Conservation (phyloP, 1,139 yeast genomes). For the Yamadazyma oceani region DNA sequence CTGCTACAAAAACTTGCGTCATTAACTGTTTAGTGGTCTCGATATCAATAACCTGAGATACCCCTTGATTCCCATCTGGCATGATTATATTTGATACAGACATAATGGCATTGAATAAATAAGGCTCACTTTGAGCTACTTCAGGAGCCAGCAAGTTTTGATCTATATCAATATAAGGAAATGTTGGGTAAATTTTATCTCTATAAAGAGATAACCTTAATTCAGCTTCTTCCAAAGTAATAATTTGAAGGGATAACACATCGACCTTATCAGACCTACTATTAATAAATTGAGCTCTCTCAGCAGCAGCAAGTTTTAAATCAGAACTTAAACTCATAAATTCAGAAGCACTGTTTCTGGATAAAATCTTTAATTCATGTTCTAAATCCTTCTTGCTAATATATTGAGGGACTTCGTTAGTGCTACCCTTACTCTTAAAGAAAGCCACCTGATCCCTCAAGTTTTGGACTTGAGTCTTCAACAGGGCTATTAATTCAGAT, state of each 20-base stretch:
- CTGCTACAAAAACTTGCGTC: slow-evolving; percentile 64
- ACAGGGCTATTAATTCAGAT: slow-evolving; percentile 20
- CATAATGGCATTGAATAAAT: slow-evolving; percentile 64
- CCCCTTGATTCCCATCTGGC: slow-evolving; percentile 31
- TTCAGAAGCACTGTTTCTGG: slow-evolving; percentile 26
- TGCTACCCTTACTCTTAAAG: slow-evolving; percentile 5
- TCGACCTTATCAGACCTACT: slow-evolving; percentile 31
- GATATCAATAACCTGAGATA: slow-evolving; percentile 48
- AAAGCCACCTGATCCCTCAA: slow-evolving; percentile 3
- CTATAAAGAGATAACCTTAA: slow-evolving; percentile 45
- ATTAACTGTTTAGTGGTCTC: slow-evolving; percentile 58
- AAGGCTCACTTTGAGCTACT: slow-evolving; percentile 54
- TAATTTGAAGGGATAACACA: slow-evolving; percentile 46
- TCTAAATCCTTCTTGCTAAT: slow-evolving; percentile 35
- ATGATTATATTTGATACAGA: slow-evolving; percentile 54
- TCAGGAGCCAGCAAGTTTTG: slow-evolving; percentile 42
- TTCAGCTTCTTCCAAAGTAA: slow-evolving; percentile 52
- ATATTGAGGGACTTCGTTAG: slow-evolving; percentile 25
- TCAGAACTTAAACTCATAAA: slow-evolving; percentile 41
- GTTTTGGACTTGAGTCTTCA: slow-evolving; percentile 21
- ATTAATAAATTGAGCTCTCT: slow-evolving; percentile 33
- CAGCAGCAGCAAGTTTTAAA: slow-evolving; percentile 35
- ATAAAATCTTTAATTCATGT: slow-evolving; percentile 36
- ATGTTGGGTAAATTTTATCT: slow-evolving; percentile 34
- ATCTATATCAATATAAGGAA: slow-evolving; percentile 59